Evolutionary conservation across 2,329 filamentous ascomycete genomes (phyloP), one percentile per base, ranked within the genome.

Genomic region (Trichoderma gracile): DNA sequence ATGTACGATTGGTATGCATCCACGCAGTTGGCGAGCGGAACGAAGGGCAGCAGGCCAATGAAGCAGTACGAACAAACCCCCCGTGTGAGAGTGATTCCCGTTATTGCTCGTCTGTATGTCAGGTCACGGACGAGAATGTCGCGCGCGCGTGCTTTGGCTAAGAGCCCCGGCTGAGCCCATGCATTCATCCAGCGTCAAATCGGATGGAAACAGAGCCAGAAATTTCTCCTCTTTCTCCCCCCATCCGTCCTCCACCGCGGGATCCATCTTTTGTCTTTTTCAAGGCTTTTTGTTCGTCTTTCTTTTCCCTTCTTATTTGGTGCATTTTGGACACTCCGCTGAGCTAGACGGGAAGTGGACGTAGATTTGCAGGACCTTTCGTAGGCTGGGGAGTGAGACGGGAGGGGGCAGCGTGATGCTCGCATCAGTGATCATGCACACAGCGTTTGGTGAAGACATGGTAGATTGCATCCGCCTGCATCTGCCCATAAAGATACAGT

Each of bases 61-160:
- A 38, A 14, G 12, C 1, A 38, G 33, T 14, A 14, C 33, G 33
- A 38, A 1, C 30, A 9, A 9, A 9, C 8, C 30, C 33, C 3
- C 33, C 12, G 14, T 2, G 10, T 38, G 10, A 14, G 5, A 8
- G 30, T 33, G 30, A 33, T 33, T 2, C 30, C 8, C 9, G 30
- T 10, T 9, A 33, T 33, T 33, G 30, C 30, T 33, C 30, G 33
- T 38, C 14, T 17, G 17, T 15, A 46, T 38, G 43, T 33, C 33
- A 38, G 10, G 33, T 38, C 12, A 59, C 38, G 56, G 42, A 50
- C 46, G n/a, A 42, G 57, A 43, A 33, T 45, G 57, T 61, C 38
- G 58, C 58, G 58, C 58, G 58, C 58, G 58, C 47, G 47, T 52
- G 55, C 55, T 58, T 58, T 58, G 25, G 7, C 25, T 27, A 27